Evolutionary conservation across 352 stramenopile species (phyloP).

Genomic region (Phytophthora europaea): DNA sequence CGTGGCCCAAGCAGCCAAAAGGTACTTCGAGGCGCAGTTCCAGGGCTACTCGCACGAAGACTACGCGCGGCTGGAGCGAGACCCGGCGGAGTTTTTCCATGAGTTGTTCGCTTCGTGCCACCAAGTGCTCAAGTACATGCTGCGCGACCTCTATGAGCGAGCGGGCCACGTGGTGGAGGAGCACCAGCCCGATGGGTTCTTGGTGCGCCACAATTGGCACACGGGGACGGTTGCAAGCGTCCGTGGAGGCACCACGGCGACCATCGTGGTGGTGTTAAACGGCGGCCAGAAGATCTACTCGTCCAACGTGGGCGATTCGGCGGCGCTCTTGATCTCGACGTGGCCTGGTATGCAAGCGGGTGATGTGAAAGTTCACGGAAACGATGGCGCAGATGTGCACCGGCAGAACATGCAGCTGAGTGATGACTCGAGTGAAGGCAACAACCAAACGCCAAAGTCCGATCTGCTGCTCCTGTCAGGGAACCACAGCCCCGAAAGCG

Average conservation of each 20-base stretch:
- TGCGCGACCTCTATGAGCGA: conserved; percentile 69
- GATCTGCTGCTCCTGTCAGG: conserved; percentile 74
- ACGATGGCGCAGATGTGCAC: conserved; percentile 14
- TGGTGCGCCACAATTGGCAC: conserved; percentile 58
- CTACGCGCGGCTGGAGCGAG: conserved; percentile 58
- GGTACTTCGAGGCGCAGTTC: conserved; percentile 78
- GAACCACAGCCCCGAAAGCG: conserved; percentile 85
- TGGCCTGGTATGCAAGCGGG: conserved; percentile 28
- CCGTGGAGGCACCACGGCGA: conserved; percentile 91
- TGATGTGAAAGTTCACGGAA: conserved; percentile 43
- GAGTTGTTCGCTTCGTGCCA: conserved; percentile 74
- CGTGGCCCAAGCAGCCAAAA: conserved; percentile 66
- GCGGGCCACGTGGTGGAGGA: conserved; percentile 69
- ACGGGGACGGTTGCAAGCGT: conserved; percentile 68
- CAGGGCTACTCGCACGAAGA: conserved; percentile 50
- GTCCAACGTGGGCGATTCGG: conserved; percentile 89
- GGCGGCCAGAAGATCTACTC: conserved; percentile 76
- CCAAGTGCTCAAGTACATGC: conserved; percentile 65
- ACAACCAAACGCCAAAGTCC: conserved; percentile 21
- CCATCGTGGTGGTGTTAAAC: conserved; percentile 82
- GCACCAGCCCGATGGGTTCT: conserved; percentile 62
- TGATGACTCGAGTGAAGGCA: conserved; percentile 15
- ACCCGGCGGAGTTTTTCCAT: conserved; percentile 62
- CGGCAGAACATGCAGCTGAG: conserved; percentile 21
- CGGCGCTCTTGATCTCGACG: conserved; percentile 49